Base-by-base conservation (phyloP, 177 flowering plant species). In the Telopea speciosissima region DNA sequence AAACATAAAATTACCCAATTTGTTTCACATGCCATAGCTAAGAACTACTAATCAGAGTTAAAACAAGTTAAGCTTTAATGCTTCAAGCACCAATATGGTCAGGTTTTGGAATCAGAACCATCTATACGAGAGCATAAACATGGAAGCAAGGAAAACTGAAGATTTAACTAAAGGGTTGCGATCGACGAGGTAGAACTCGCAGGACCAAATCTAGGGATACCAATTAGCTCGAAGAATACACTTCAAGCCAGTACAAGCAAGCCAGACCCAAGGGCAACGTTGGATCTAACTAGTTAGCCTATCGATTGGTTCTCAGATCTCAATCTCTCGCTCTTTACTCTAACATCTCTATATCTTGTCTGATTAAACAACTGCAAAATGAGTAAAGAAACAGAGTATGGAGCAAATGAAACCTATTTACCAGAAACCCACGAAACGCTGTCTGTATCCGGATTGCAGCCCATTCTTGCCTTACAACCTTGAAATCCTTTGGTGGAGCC, bases 401-500 rank as follows among this genome's bases (percentile, higher is more conserved):
- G 33, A 66, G 40, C 12, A 4, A 62, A 49, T 56, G 63, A 68
- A 74, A 52, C 11, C 66, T 63, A 77, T n/a, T 73, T 85, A 92
- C 97, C 97, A 92, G 44, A 31, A 92, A 83, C 12, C 83, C 90
- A 1, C 97, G 84, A 77, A 92, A 92, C 0, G 86, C 87, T 1
- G 96, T 78, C 72, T 92, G 97, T 69, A 92, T 90, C n/a, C 94
- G 85, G 60, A 89, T 82, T 0, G 93, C 88, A 59, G 97, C 97
- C 97, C 96, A 88, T 79, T 90, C 93, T 71, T 79, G 81, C 79
- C 82, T 87, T 60, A 92, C 82, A 26, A 77, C 75, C 79, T 70
- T 72, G 77, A 90, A 92, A 75, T 87, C 86, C 65, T 82, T 92
- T 3, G 88, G 86, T 10, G 83, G 87, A 72, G 91, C 92, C 67